Evolutionary conservation across 2,329 filamentous ascomycete species (phyloP), one percentile per base, ranked within the genome.

Genomic region (Diplodia intermedia): DNA sequence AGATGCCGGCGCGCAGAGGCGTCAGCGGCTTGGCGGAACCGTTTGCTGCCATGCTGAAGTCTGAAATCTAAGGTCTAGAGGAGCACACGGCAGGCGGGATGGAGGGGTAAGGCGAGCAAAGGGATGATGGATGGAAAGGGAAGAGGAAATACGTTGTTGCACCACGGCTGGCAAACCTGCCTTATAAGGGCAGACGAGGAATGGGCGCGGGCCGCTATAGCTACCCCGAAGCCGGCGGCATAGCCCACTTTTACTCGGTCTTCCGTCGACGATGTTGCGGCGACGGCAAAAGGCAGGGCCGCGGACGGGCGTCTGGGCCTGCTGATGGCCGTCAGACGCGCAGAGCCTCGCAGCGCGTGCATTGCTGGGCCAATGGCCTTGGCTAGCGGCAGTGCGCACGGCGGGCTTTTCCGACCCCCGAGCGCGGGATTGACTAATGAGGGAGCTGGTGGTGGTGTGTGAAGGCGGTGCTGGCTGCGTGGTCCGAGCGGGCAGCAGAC

Each of bases 1-100:
- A 96, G 78, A 95, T 93, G 77, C 92, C 92, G 75, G 90, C 90
- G 54, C 91, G 90, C 67, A 96, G 86, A 71, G 89, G 85, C n/a
- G 83, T 85, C 69, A 79, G 80, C 69, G 80, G 70, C 69, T 73
- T 75, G 69, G 71, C 54, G 20, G 73, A 69, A 67, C 75, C 75
- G 72, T 79, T 78, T 56, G 74, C 67, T 69, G 73, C 36, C 55
- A 67, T 72, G 71, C 72, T 74, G 60, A 20, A 18, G 54, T 26
- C 36, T 72, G 69, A 71, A 54, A 29, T 47, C n/a, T 47, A 18
- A 14, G 20, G 53, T n/a, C 29, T n/a, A 20, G 31, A 20, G 20
- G n/a, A n/a, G n/a, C n/a, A n/a, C n/a, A n/a, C 70, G 69, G 70
- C 70, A 72, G 53, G 23, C 43, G 50, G 52, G 52, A 31, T 33